phyloP scores from a whole-genome alignment of 225 moss, liverwort and hornwort genomes.

The Antitrichia curtipendula region DNA sequence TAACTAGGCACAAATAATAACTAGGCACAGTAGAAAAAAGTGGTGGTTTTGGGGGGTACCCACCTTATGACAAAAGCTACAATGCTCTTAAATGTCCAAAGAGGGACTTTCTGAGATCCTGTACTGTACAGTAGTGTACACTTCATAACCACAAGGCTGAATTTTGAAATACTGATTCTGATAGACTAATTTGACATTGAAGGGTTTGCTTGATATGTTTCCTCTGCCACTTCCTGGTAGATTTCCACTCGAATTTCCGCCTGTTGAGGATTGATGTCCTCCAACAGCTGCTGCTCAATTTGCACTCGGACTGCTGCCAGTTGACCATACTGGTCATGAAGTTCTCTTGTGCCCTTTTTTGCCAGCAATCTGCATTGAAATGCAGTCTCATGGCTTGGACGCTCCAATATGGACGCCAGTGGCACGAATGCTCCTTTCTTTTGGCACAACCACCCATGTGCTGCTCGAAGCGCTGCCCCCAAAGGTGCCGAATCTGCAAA shows the following conservation, averaged over 20 bases:
- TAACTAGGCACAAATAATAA: no score
- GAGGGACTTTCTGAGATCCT: neutral
- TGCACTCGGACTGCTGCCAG: constrained; percentile 19
- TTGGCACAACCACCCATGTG: constrained; percentile 55
- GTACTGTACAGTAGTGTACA: neutral
- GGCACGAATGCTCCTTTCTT: constrained; percentile 13
- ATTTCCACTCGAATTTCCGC: neutral
- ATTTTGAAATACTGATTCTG: no score
- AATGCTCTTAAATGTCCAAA: neutral
- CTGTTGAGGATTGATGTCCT: neutral
- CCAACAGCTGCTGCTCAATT: constrained; percentile 33
- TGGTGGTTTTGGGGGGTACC: rapidly evolving
- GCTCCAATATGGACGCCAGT: constrained; percentile 13
- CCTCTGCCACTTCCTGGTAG: neutral
- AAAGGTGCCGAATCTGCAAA: constrained; percentile 68
- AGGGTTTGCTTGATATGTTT: neutral
- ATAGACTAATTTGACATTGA: neutral
- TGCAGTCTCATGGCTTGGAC: constrained; percentile 14
- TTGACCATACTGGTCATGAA: constrained; percentile 28
- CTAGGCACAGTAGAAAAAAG: neutral
- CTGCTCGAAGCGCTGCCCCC: constrained; percentile 77
- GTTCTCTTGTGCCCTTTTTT: neutral
- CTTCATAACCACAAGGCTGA: no score
- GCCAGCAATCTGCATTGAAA: constrained; percentile 20
- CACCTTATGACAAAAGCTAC: neutral